Percentiles rank a stretch among this genome's conserved stretches.
Conservation (phyloP, 139 green algal species). For the Closterium sp. region DNA sequence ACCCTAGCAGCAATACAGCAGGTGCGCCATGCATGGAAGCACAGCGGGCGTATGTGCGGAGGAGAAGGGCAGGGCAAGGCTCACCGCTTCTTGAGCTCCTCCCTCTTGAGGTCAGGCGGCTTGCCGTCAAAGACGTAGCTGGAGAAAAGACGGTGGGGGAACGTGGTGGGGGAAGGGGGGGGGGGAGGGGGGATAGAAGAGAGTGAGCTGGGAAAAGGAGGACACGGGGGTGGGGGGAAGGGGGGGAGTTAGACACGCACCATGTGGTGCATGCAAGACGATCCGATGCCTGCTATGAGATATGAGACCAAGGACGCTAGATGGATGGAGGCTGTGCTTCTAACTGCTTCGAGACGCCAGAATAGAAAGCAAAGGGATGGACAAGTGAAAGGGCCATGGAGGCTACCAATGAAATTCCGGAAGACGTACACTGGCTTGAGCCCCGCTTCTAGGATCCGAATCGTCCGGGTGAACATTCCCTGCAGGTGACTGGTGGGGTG, state of each 20-base stretch:
- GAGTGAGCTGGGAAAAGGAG: not conserved
- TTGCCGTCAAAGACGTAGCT: slow-evolving; percentile 98
- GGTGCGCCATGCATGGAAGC: not conserved
- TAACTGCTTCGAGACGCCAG: too few species aligned
- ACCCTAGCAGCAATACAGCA: too few species aligned
- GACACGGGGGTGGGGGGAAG: not conserved
- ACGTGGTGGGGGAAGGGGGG: not conserved
- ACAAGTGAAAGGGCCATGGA: not conserved
- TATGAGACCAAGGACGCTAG: too few species aligned
- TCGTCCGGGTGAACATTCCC: slow-evolving; percentile 96
- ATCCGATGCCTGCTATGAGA: too few species aligned
- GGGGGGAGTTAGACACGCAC: too few species aligned
- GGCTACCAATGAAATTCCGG: too few species aligned
- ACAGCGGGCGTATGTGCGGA: not conserved
- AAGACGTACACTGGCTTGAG: slow-evolving; percentile 87
- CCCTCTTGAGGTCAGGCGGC: slow-evolving; percentile 85
- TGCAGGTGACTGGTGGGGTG: slow-evolving; percentile 66
- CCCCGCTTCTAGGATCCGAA: slow-evolving; percentile 89
- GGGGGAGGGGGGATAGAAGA: not conserved
- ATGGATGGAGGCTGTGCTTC: too few species aligned
- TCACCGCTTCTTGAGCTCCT: slow-evolving; percentile 75
- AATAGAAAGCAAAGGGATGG: not conserved
- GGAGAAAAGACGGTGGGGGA: too few species aligned
- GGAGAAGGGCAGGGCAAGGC: not conserved
- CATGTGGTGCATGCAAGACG: too few species aligned